Conservation (phyloP, 345 rosid species). For the Combretum micranthum region DNA sequence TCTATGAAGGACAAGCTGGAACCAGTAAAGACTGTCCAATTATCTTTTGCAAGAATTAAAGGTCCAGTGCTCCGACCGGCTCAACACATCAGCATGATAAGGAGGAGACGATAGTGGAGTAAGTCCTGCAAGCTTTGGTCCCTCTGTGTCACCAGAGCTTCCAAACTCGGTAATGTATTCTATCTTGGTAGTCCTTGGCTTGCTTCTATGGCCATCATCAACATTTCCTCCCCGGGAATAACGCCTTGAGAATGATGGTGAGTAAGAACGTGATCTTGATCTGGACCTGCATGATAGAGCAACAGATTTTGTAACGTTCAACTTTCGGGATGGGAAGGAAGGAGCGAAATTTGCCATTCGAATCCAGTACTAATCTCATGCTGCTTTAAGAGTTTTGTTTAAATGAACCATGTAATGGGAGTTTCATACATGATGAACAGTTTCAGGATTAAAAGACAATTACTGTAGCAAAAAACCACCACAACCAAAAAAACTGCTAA, state of each 20-base stretch:
- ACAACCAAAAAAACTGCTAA: constrained; percentile 1
- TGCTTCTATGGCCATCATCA: constrained; percentile 56
- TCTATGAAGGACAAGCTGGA: constrained; percentile 57
- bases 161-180: constrained; percentile 97
- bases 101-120: constrained; percentile 93
- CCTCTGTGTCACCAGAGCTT: constrained; percentile 56
- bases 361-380: no score
- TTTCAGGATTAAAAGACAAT: background rate
- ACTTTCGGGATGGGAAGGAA: no score
- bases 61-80: constrained; percentile 99
- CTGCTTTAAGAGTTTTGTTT: no score
- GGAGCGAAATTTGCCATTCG: no score
- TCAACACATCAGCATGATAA: constrained; percentile 50
- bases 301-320: background rate
- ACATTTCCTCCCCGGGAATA: constrained; percentile 47
- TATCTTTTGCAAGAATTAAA: constrained; percentile 95
- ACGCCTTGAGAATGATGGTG: constrained; percentile 71
- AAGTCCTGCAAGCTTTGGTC: constrained; percentile 66
- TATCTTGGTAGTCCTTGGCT: constrained; percentile 62
- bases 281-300: constrained; percentile 37
- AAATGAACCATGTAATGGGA: no score
- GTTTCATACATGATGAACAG: background rate
- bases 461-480: background rate
- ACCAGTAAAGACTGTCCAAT: constrained; percentile 70
- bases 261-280: constrained; percentile 73